Percentiles rank a stretch among this genome's conserved stretches.
phyloP scores from a whole-genome alignment of 148 eudicot genomes.

The Nyssa sinensis region DNA sequence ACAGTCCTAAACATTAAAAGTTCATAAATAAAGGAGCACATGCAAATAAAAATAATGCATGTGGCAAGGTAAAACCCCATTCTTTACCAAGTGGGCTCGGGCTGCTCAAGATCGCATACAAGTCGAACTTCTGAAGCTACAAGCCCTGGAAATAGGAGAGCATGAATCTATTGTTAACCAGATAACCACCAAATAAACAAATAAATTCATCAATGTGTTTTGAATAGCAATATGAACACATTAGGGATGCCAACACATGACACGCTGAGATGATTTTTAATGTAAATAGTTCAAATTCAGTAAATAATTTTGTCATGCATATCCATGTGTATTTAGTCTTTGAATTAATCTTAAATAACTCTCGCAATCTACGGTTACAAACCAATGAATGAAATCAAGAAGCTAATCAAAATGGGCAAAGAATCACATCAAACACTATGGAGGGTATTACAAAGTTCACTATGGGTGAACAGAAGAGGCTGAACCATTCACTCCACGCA shows the following conservation, averaged over 20 bases:
- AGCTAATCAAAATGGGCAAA: too few species aligned
- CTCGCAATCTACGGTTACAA: not conserved
- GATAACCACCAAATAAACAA: not conserved
- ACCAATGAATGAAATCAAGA: not conserved
- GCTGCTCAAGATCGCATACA: conserved; percentile 86
- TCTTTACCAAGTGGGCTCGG: conserved; percentile 86
- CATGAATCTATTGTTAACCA: not conserved
- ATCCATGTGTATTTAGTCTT: too few species aligned
- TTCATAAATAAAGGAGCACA: not conserved
- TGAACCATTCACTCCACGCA: not conserved
- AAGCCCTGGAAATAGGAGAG: conserved; percentile 37
- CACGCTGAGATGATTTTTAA: too few species aligned
- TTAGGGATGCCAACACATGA: not conserved
- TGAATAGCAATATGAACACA: not conserved
- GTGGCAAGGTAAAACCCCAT: not conserved
- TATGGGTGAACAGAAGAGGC: not conserved
- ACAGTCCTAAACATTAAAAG: conserved; percentile 51
- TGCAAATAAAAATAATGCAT: not conserved
- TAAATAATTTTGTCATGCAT: too few species aligned
- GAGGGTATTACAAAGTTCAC: not conserved
- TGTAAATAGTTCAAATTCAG: too few species aligned
- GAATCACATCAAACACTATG: not conserved
- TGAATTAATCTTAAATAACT: too few species aligned
- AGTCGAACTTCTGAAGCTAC: conserved; percentile 86
- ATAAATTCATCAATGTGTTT: not conserved